These are phyloP conservation scores for Gynochthodes officinalis DNA, from an alignment of 257 asterid genomes.

Conservation along the genomic window DNA sequence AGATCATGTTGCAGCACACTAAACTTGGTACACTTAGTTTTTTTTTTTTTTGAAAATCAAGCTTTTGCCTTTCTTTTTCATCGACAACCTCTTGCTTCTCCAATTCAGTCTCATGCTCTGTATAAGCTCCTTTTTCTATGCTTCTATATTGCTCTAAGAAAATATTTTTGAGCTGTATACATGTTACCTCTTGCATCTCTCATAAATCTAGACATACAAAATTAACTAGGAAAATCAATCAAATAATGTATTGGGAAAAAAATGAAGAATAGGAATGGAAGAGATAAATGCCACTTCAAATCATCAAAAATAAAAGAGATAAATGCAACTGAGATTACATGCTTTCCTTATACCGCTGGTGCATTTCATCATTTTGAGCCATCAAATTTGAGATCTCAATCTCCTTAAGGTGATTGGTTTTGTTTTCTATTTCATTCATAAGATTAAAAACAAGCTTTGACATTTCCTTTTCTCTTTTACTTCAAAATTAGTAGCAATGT, in stretches of 20 bases:
- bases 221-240: neutral
- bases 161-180: constrained; percentile 11
- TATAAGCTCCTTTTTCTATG: constrained; percentile 10
- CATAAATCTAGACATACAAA: too few relatives aligned
- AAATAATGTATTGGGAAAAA: neutral
- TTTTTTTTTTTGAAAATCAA: constrained; percentile 33
- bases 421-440: constrained; percentile 32
- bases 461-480: constrained; percentile 42
- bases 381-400: constrained; percentile 27
- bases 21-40: too few relatives aligned
- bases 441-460: constrained; percentile 41
- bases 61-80: constrained; percentile 27
- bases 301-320: neutral
- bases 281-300: too few relatives aligned
- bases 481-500: constrained; percentile 45
- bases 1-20: too few relatives aligned
- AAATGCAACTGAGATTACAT: too few relatives aligned
- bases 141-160: constrained; percentile 20
- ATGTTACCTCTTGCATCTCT: constrained; percentile 17
- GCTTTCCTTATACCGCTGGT: constrained; percentile 19
- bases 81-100: constrained; percentile 43
- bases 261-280: too few relatives aligned
- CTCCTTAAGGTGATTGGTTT: constrained; percentile 42
- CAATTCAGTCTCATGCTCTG: constrained; percentile 31
- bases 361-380: constrained; percentile 21